Evolutionary conservation across 2,329 filamentous ascomycete genomes (phyloP).

Genomic region (Neocatenulostroma microsporum): DNA sequence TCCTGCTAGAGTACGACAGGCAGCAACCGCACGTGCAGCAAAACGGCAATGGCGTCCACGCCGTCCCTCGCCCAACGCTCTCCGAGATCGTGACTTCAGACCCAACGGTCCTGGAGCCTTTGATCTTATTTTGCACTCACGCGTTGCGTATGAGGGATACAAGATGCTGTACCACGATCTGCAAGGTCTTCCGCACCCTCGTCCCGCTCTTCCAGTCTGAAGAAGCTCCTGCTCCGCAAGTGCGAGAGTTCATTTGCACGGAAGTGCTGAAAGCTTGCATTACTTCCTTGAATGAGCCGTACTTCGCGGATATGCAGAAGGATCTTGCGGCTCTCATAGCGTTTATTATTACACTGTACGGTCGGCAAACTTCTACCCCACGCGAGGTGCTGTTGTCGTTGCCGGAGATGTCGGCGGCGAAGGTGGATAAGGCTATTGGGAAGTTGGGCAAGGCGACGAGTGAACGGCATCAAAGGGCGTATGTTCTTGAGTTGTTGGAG

Average conservation of each 20-base stretch:
- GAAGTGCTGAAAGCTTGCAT: slow-evolving; percentile 87
- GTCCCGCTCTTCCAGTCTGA: slow-evolving; percentile 63
- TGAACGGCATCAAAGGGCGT: slow-evolving; percentile 67
- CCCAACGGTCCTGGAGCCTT: slow-evolving; percentile 70
- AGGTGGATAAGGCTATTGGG: slow-evolving; percentile 52
- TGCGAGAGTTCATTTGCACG: slow-evolving; percentile 82
- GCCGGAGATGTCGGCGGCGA: slow-evolving; percentile 63
- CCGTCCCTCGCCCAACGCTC: slow-evolving; percentile 47
- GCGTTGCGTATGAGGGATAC: slow-evolving; percentile 84
- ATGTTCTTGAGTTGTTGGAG: slow-evolving; percentile 77
- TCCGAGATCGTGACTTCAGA: slow-evolving; percentile 76
- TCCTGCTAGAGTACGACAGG: slow-evolving; percentile 64
- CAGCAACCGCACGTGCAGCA: slow-evolving; percentile 39
- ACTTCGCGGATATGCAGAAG: slow-evolving; percentile 93
- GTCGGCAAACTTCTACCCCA: slow-evolving; percentile 60
- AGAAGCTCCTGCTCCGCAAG: slow-evolving; percentile 48
- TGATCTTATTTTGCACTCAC: slow-evolving; percentile 87
- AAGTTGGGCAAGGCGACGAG: slow-evolving; percentile 31
- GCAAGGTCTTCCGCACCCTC: slow-evolving; percentile 77
- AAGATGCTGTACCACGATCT: slow-evolving; percentile 75
- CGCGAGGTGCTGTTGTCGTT: slow-evolving; percentile 68
- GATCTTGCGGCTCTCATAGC: slow-evolving; percentile 85
- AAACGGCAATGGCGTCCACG: slow-evolving; percentile 4
- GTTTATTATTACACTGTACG: slow-evolving; percentile 71
- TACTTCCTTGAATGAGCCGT: slow-evolving; percentile 83